These are phyloP conservation scores for Claviceps capensis DNA, from an alignment of 2,329 filamentous ascomycete species.

Conservation along the genomic window DNA sequence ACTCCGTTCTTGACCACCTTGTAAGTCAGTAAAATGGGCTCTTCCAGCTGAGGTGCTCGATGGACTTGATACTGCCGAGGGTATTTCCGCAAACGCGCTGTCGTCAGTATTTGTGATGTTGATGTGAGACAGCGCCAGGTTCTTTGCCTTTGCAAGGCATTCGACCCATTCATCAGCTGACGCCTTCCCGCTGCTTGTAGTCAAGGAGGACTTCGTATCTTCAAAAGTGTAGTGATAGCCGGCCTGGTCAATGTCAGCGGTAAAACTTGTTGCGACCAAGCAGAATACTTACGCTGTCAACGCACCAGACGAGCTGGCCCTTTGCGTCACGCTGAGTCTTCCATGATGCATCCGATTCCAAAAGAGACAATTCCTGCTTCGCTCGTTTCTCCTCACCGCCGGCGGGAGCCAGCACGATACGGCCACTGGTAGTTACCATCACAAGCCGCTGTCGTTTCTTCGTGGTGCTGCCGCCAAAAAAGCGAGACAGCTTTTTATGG, in stretches of 20 bases:
- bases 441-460: slow-evolving; percentile 91
- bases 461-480: slow-evolving; percentile 80
- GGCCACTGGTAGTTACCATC: slow-evolving; percentile 84
- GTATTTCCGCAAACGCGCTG: slow-evolving; percentile 52
- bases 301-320: slow-evolving; percentile 74
- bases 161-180: slow-evolving; percentile 88
- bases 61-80: slow-evolving; percentile 62
- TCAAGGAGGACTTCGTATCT: slow-evolving; percentile 59
- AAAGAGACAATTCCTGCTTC: slow-evolving; percentile 80
- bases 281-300: slow-evolving; percentile 68
- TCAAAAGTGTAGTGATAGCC: slow-evolving; percentile 91
- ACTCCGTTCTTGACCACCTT: slow-evolving; percentile 34
- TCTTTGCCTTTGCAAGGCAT: slow-evolving; percentile 70
- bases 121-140: slow-evolving; percentile 66
- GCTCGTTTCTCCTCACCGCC: slow-evolving; percentile 93
- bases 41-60: slow-evolving; percentile 55
- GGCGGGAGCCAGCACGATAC: slow-evolving; percentile 78
- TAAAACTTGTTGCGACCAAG: neutral
- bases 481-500: slow-evolving; percentile 82
- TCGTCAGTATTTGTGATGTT: slow-evolving; percentile 53
- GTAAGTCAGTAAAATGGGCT: slow-evolving; percentile 38
- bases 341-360: slow-evolving; percentile 64
- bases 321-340: slow-evolving; percentile 73
- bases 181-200: slow-evolving; percentile 46
- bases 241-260: slow-evolving; percentile 40